These are phyloP conservation scores for Wickerhamiella azymoides DNA, from an alignment of 805 yeast species.

Conservation along the genomic window DNA sequence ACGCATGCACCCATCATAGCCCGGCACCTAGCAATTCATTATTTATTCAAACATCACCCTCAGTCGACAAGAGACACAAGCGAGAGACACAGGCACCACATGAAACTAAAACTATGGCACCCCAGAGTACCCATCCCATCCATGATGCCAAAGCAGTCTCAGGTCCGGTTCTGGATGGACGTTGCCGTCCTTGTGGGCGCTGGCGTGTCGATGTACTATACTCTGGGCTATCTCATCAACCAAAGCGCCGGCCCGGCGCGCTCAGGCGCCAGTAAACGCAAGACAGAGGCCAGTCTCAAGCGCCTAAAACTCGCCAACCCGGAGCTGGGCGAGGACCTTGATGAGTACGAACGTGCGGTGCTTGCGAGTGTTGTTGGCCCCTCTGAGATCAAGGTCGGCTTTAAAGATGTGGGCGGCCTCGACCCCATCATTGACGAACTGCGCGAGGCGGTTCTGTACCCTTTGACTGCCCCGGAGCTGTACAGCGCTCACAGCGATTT, in stretches of 20 bases:
- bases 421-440: conserved; percentile 71
- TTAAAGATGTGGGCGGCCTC: conserved; percentile 81
- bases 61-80: too few relatives aligned
- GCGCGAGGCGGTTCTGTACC: conserved; percentile 77
- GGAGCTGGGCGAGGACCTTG: conserved; percentile 37
- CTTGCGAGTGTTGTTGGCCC: conserved; percentile 72
- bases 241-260: conserved; percentile 32
- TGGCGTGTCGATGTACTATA: conserved; percentile 54
- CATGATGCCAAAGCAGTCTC: conserved; percentile 5
- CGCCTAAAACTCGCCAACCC: conserved; percentile 51
- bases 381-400: conserved; percentile 61
- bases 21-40: too few relatives aligned
- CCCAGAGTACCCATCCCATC: not conserved
- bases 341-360: conserved; percentile 64
- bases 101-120: too few relatives aligned
- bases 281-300: conserved; percentile 42
- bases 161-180: conserved; percentile 26
- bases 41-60: too few relatives aligned
- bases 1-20: too few relatives aligned
- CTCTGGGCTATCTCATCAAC: conserved; percentile 33
- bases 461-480: conserved; percentile 38
- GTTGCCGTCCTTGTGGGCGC: conserved; percentile 44
- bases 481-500: conserved; percentile 54
- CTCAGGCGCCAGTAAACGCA: conserved; percentile 47
- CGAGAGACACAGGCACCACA: too few relatives aligned